Conservation (phyloP, 78 protist species). For the Dictyostelium intermedium region DNA sequence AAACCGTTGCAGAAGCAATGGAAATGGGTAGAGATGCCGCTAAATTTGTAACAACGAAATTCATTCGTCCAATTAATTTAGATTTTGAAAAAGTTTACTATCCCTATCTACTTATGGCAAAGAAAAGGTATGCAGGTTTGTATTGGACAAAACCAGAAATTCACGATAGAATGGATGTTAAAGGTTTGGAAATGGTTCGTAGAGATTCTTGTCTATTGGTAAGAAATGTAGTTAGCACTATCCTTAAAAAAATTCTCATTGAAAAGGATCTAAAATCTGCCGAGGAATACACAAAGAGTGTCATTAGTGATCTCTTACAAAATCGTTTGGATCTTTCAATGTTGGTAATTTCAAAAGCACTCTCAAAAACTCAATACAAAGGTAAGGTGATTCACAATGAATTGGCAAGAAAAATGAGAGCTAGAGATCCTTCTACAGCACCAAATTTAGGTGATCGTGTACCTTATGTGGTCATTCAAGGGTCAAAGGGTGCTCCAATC, state of each 20-base stretch:
- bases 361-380: conserved; percentile 86
- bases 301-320: conserved; percentile 92
- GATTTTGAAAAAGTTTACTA: conserved; percentile 99
- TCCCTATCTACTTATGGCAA: conserved; percentile 98
- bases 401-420: conserved; percentile 97
- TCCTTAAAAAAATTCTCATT: conserved; percentile 90
- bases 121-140: conserved; percentile 99
- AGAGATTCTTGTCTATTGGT: conserved; percentile 99
- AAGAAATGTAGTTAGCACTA: conserved; percentile 85
- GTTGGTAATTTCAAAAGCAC: conserved; percentile 97
- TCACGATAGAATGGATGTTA: conserved; percentile 98
- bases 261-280: conserved; percentile 90
- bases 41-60: conserved; percentile 84
- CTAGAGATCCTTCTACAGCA: conserved; percentile 95
- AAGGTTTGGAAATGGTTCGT: conserved; percentile 97
- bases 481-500: conserved; percentile 90
- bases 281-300: conserved; percentile 86
- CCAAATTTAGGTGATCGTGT: conserved; percentile 99
- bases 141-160: conserved; percentile 95
- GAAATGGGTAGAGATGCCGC: conserved; percentile 97
- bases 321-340: conserved; percentile 97
- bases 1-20: conserved; percentile 89
- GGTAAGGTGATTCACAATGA: conserved; percentile 97
- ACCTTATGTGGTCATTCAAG: conserved; percentile 98
- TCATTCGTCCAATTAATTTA: conserved; percentile 97